Base-by-base conservation (phyloP, 306 rosid genomes). In the Medicago arabica region DNA sequence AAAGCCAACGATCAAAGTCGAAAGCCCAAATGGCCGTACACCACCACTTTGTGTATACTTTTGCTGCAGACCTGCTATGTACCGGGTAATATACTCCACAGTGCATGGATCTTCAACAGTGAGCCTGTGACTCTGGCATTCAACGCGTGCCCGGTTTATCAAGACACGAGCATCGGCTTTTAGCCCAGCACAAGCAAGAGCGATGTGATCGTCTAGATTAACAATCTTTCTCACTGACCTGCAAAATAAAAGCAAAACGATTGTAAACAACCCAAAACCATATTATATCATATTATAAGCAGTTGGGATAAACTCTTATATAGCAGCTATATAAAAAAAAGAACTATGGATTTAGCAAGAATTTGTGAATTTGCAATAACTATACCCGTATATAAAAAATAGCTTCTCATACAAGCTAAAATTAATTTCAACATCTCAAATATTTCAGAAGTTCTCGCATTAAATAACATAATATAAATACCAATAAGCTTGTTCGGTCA, bases 41-140 rank as follows among this genome's bases (percentile, higher is more conserved):
- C 98, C 98, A 75, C 98, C 98, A 80, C 98, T 96, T 63, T 95
- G 98, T 11, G 98, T 95, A 85, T 95, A 96, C 87, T 95, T 95
- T 69, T 95, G 98, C 84, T 95, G 97, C 81, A 92, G 98, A 61
- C 98, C 97, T 6, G 98, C 98, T 69, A 95, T 95, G 84, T 88
- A 87, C 23, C 97, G 97, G 0, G 98, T 95, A 6, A 95, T 95
- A 67, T 92, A 95, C 82, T 95, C 98, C 12, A 92, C 98, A 0
- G 98, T 95, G 16, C 83, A 96, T 0, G 98, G 98, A 80, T 95
- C 98, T 90, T 95, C 98, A 17, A 95, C 92, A 0, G 97, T 95
- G 49, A 95, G 97, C 72, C 96, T 86, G 68, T 95, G 98, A 78
- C 98, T 92, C 78, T 95, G 97, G 71, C 98, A 95, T 75, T 95